Conservation (phyloP, 441 rosid genomes). For the Populus hybrid region DNA sequence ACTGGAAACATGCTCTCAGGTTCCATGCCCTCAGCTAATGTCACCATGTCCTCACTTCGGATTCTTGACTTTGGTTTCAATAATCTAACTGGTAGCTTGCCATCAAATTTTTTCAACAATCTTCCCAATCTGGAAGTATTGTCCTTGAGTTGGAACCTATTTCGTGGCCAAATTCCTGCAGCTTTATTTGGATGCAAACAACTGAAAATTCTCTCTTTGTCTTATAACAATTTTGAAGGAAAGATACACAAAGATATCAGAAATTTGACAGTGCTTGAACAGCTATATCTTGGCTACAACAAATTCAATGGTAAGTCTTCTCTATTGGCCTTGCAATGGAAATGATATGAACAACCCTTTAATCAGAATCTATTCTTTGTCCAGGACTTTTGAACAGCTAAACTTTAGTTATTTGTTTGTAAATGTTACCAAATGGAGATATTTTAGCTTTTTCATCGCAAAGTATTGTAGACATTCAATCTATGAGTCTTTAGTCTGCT, state of each 20-base stretch:
- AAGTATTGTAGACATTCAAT: neutral
- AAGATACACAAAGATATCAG: neutral
- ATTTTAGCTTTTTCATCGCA: too few relatives aligned
- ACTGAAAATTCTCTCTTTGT: neutral
- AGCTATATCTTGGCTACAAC: neutral
- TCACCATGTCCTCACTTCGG: constrained; percentile 6
- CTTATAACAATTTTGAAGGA: neutral
- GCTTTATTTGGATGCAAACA: neutral
- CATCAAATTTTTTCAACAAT: neutral
- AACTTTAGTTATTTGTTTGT: neutral
- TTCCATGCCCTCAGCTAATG: neutral
- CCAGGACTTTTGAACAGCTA: neutral
- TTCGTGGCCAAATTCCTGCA: constrained; percentile 3
- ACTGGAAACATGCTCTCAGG: neutral
- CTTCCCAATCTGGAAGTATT: neutral
- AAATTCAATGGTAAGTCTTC: constrained; percentile 1
- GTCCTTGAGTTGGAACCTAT: neutral
- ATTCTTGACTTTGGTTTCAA: neutral
- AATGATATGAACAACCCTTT: neutral
- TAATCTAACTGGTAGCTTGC: constrained; percentile 10
- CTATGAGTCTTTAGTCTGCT: neutral
- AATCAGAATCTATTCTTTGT: neutral
- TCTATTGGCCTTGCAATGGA: neutral
- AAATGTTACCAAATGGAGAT: neutral
- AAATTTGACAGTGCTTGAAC: constrained; percentile 1